Percentiles rank a stretch among this genome's conserved stretches.
These are phyloP conservation scores for Spergularia azorica DNA, from an alignment of 179 eudicot species.

Conservation along the genomic window DNA sequence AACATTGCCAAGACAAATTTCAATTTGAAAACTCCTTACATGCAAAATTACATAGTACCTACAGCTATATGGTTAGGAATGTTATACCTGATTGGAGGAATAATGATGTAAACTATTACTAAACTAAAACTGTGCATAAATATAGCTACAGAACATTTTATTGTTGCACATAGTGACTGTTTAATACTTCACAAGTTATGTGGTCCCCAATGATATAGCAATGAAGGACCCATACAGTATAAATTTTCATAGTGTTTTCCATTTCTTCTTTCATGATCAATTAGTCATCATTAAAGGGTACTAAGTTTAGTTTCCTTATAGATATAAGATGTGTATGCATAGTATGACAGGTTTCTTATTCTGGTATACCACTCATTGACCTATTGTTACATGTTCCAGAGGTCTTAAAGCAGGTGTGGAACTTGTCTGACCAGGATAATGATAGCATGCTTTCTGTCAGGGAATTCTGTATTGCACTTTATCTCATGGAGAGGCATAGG, in stretches of 20 bases:
- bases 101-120: no score
- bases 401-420: constrained; percentile 98
- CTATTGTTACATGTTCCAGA: constrained; percentile 58
- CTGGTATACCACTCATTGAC: constrained; percentile 23
- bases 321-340: neutral
- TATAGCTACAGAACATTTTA: no score
- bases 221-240: no score
- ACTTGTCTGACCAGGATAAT: constrained; percentile 98
- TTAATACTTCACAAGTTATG: no score
- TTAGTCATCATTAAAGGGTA: neutral
- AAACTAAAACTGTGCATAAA: no score
- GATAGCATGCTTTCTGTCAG: constrained; percentile 96
- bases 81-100: neutral
- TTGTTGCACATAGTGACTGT: no score
- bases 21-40: no score
- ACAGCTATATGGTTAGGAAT: no score
- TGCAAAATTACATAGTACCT: no score
- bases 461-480: constrained; percentile 97
- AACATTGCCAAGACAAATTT: no score
- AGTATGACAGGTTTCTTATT: constrained; percentile 6
- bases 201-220: no score
- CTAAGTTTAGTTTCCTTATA: neutral
- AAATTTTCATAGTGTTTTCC: neutral
- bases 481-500: constrained; percentile 93
- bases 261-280: no score